A percentile compares a stretch with the other conserved stretches of the same genome.
These are phyloP conservation scores for Parastagonospora nodorum DNA, from an alignment of 2,329 filamentous ascomycete genomes.

Conservation along the genomic window DNA sequence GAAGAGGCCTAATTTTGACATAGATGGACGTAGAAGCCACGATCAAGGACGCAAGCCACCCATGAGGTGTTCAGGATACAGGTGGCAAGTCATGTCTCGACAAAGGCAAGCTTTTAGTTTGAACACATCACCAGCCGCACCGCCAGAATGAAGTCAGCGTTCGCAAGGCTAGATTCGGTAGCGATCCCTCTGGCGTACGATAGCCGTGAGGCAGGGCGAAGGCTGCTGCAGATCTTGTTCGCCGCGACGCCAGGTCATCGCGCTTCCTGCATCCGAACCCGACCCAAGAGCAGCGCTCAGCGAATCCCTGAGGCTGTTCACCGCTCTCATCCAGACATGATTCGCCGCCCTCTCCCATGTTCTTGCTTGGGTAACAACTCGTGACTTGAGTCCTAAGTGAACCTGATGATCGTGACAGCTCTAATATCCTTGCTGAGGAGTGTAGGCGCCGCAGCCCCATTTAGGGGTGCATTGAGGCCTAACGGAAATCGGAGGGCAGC, in stretches of 20 bases:
- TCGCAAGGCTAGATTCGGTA: slow-evolving; percentile 43
- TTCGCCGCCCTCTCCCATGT: slow-evolving; percentile 39
- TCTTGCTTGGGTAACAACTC: slow-evolving; percentile 14
- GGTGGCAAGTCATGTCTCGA: slow-evolving; percentile 14
- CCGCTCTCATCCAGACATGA: slow-evolving; percentile 37
- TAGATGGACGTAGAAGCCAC: slow-evolving; percentile 16
- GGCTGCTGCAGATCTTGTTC: slow-evolving; percentile 49
- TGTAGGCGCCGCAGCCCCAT: slow-evolving; percentile 35
- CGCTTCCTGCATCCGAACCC: slow-evolving; percentile 40
- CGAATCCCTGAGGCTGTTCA: slow-evolving; percentile 47
- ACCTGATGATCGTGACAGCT: slow-evolving; percentile 29
- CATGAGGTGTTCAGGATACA: slow-evolving; percentile 17
- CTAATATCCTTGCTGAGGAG: slow-evolving; percentile 23
- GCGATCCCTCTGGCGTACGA: slow-evolving; percentile 41
- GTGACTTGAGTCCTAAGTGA: slow-evolving; percentile 4
- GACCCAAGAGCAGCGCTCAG: slow-evolving; percentile 32
- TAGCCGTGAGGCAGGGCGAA: slow-evolving; percentile 42
- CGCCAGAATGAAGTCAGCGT: slow-evolving; percentile 45
- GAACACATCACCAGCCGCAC: slow-evolving; percentile 45
- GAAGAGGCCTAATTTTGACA: slow-evolving; percentile 14
- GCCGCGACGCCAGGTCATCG: slow-evolving; percentile 46
- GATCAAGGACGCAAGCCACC: slow-evolving; percentile 20
- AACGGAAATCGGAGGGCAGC: slow-evolving; percentile 29
- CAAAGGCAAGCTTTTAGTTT: slow-evolving; percentile 29
- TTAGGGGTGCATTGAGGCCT: slow-evolving; percentile 37